Conservation (phyloP, 75 land plant species). For the Pinus albicaulis region DNA sequence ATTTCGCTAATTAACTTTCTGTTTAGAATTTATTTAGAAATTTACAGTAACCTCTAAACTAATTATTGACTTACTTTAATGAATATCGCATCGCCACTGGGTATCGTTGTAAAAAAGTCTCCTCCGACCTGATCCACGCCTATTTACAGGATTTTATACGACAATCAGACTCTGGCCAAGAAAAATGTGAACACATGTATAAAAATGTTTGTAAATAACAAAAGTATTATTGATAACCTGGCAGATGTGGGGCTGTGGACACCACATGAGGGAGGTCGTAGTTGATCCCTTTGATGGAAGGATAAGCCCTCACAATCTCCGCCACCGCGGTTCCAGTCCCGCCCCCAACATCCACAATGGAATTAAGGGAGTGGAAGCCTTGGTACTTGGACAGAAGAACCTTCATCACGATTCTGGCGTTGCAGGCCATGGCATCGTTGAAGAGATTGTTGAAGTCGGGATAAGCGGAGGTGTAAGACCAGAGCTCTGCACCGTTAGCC, state of each 20-base stretch:
- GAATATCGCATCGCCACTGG: constrained; percentile 26
- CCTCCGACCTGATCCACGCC: constrained; percentile 23
- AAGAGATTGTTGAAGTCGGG: constrained; percentile 9
- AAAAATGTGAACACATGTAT: too few species aligned
- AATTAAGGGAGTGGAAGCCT: constrained; percentile 18
- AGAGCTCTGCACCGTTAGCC: constrained; percentile 14
- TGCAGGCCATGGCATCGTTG: constrained; percentile 30
- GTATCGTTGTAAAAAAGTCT: constrained; percentile 30
- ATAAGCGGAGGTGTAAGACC: not conserved
- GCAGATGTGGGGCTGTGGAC: constrained; percentile 11
- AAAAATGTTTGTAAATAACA: too few species aligned
- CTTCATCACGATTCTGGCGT: constrained; percentile 16
- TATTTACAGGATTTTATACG: constrained; percentile 8
- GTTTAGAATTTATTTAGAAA: too few species aligned
- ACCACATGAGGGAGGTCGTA: constrained; percentile 48
- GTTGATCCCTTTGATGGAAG: constrained; percentile 29
- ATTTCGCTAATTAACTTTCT: too few species aligned
- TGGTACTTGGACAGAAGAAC: constrained; percentile 13
- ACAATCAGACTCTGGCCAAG: not conserved
- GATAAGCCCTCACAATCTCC: constrained; percentile 19
- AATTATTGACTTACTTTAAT: too few species aligned
- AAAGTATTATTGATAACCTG: constrained; percentile 4
- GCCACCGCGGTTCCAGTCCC: constrained; percentile 28
- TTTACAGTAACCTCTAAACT: too few species aligned
- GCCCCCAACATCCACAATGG: constrained; percentile 46